Conservation (phyloP, 2,329 filamentous ascomycete genomes). For the Fusarium lateritium region DNA sequence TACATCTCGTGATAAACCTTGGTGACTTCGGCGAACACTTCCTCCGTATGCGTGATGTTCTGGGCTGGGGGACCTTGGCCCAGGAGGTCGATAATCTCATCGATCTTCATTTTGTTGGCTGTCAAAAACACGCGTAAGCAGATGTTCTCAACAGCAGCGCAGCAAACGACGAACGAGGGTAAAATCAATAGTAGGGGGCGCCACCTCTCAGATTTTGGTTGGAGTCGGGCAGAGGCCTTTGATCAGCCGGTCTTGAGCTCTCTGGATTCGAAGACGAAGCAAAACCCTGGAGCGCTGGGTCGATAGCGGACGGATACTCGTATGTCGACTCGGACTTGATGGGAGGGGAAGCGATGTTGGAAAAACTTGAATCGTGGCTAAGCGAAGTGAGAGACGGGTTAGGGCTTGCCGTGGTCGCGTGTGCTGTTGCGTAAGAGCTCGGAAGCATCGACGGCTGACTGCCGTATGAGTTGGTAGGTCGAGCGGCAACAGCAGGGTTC, state of each 20-base stretch:
- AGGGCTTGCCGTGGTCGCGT: slow-evolving; percentile 53
- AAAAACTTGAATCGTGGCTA: slow-evolving; percentile 54
- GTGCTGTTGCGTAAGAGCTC: slow-evolving; percentile 59
- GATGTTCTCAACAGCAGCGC: slow-evolving; percentile 51
- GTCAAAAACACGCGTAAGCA: slow-evolving; percentile 51
- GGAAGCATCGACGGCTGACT: slow-evolving; percentile 62
- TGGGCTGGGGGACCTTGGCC: slow-evolving; percentile 72
- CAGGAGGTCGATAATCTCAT: slow-evolving; percentile 77
- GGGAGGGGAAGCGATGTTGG: slow-evolving; percentile 50
- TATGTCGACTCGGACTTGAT: slow-evolving; percentile 60
- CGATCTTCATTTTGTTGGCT: slow-evolving; percentile 74
- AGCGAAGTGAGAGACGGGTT: slow-evolving; percentile 49
- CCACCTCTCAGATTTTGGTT: slow-evolving; percentile 66
- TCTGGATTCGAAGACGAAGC: slow-evolving; percentile 44
- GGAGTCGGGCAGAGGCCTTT: slow-evolving; percentile 51
- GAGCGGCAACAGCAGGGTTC: slow-evolving; percentile 45
- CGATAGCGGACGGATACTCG: slow-evolving; percentile 74
- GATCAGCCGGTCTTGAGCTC: slow-evolving; percentile 46
- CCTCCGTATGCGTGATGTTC: slow-evolving; percentile 65
- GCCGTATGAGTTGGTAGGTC: slow-evolving; percentile 60
- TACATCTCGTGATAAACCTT: slow-evolving; percentile 83
- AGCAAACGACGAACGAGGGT: slow-evolving; percentile 49
- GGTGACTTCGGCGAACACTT: slow-evolving; percentile 75
- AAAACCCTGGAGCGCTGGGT: slow-evolving; percentile 73
- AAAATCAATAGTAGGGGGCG: slow-evolving; percentile 58